phyloP scores from a whole-genome alignment of 1,284 basidiomycete species.

The Chiua sp. region DNA sequence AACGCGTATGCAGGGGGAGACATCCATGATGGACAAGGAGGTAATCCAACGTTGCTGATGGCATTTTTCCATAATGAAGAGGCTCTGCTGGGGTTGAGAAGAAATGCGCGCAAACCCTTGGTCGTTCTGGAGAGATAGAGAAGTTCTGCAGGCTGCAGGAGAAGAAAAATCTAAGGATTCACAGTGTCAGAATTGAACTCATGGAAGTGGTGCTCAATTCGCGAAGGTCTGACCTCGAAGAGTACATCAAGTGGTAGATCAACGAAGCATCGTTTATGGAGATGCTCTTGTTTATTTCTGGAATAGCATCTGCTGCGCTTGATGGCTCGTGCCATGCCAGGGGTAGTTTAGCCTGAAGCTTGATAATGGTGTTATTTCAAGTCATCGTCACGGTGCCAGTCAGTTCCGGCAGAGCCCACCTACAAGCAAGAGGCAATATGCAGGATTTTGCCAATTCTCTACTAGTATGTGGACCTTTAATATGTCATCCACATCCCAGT shows the following conservation, averaged over 20 bases:
- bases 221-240: conserved; percentile 17
- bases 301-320: background rate
- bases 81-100: conserved; percentile 39
- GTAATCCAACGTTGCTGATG: conserved; percentile 38
- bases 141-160: conserved; percentile 43
- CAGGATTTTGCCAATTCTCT: no score
- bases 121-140: conserved; percentile 47
- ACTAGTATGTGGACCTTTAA: no score
- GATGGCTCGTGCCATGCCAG: background rate
- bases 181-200: background rate
- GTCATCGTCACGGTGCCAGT: no score
- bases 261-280: conserved; percentile 1
- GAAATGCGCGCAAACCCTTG: conserved; percentile 40
- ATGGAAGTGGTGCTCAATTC: background rate
- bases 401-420: no score
- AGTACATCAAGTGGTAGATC: conserved; percentile 21
- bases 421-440: no score
- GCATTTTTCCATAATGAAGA: conserved; percentile 40
- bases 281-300: background rate
- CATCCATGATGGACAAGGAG: conserved; percentile 44
- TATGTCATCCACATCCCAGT: no score
- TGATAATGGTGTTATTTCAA: no score
- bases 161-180: conserved; percentile 37
- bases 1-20: conserved; percentile 42
- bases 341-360: no score